Percentiles rank a stretch among this genome's conserved stretches.
These are phyloP conservation scores for Phellopilus nigrolimitatus DNA, from an alignment of 1,284 basidiomycete species.

Conservation along the genomic window DNA sequence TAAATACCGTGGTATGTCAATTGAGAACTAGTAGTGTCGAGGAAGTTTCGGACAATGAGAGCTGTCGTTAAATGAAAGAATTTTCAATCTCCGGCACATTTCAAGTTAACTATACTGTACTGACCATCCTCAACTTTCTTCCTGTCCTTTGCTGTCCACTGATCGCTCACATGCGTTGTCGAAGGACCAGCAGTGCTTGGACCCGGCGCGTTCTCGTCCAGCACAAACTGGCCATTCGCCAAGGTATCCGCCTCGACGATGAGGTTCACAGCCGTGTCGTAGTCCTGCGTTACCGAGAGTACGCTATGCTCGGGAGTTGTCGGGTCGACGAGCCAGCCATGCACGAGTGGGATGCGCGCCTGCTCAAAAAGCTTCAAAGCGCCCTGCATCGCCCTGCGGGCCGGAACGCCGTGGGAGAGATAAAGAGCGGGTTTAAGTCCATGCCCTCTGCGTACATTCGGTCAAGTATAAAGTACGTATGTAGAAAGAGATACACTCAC, in stretches of 20 bases:
- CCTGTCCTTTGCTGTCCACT: conserved; percentile 45
- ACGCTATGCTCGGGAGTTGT: conserved; percentile 55
- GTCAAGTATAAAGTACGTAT: not conserved
- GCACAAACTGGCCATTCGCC: conserved; percentile 50
- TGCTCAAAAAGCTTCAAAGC: conserved; percentile 84
- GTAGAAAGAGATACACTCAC: conserved; percentile 37
- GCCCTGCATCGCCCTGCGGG: conserved; percentile 55
- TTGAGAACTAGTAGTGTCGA: conserved; percentile 73
- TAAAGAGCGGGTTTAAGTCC: conserved; percentile 83
- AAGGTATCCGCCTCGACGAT: conserved; percentile 76
- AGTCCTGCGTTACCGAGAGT: conserved; percentile 52
- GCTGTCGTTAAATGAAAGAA: conserved; percentile 39
- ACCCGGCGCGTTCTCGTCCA: conserved; percentile 12
- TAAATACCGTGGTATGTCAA: conserved; percentile 71
- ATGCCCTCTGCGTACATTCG: conserved; percentile 55
- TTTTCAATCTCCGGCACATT: not conserved
- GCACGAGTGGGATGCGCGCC: conserved; percentile 75
- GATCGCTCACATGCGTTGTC: conserved; percentile 24
- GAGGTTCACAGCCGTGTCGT: conserved; percentile 64
- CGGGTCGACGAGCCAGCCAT: conserved; percentile 90
- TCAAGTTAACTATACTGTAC: conserved; percentile 20
- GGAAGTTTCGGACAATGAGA: conserved; percentile 61
- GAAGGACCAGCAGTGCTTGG: conserved; percentile 13
- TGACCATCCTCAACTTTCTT: conserved; percentile 63
- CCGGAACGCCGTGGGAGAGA: conserved; percentile 59